These are phyloP conservation scores for Paramecium biaurelia DNA, from an alignment of 73 alveolate genomes.

Conservation along the genomic window DNA sequence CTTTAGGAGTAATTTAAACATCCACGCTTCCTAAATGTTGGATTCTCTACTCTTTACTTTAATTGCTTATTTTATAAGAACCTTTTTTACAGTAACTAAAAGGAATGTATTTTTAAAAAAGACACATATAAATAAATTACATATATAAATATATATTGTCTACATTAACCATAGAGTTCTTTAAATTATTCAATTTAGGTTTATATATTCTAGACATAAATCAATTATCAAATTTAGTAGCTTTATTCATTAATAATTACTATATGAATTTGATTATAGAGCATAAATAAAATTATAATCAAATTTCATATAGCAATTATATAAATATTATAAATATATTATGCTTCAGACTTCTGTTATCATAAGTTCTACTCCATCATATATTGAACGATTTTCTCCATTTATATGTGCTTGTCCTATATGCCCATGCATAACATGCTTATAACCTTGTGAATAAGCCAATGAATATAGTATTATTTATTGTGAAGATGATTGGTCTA, in stretches of 20 bases:
- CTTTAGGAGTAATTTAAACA: neutral
- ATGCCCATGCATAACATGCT: neutral
- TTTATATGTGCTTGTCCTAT: neutral
- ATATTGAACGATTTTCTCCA: neutral
- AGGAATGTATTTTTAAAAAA: neutral
- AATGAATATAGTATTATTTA: constrained; percentile 42
- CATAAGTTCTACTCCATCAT: neutral
- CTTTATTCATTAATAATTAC: neutral
- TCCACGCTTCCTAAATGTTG: neutral
- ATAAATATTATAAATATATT: neutral
- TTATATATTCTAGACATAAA: neutral
- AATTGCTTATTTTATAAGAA: neutral
- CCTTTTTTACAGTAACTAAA: neutral
- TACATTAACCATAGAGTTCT: neutral
- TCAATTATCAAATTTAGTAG: neutral
- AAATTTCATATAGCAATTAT: neutral
- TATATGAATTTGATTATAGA: neutral
- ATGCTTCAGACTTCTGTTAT: neutral
- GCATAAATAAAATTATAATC: neutral
- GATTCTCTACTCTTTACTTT: neutral
- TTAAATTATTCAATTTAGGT: neutral
- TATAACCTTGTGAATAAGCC: neutral
- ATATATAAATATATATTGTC: neutral
- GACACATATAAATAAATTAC: no score
- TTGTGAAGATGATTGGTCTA: constrained; percentile 54